A percentile compares a stretch with the other conserved stretches of the same genome.
Conservation (phyloP, 768 basidiomycete genomes). For the Candolleomyces aberdarensis region DNA sequence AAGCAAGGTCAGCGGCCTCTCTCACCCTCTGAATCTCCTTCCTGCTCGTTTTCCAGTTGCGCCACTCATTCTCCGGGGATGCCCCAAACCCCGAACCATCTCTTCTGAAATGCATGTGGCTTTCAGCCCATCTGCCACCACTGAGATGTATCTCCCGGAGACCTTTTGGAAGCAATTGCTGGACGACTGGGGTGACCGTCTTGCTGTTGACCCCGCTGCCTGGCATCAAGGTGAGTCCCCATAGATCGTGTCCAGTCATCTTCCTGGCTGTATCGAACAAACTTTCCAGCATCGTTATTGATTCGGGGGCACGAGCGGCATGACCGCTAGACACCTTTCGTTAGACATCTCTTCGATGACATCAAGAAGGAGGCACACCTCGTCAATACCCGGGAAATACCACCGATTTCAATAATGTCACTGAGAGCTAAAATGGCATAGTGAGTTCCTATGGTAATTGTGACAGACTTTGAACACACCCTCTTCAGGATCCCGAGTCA, state of each 20-base stretch:
- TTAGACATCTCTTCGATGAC: background rate
- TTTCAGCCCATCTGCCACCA: constrained; percentile 60
- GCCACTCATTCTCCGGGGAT: constrained; percentile 56
- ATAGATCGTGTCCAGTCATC: constrained; percentile 34
- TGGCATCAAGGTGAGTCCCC: constrained; percentile 56
- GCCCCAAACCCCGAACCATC: constrained; percentile 70
- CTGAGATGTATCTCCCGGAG: constrained; percentile 73
- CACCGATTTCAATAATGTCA: constrained; percentile 52
- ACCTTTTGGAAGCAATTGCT: constrained; percentile 50
- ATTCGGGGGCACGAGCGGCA: constrained; percentile 37
- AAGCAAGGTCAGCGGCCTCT: constrained; percentile 38
- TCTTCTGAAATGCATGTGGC: constrained; percentile 48
- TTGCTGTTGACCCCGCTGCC: constrained; percentile 71
- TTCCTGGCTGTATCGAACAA: constrained; percentile 36
- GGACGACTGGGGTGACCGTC: constrained; percentile 49
- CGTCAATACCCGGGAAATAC: constrained; percentile 75
- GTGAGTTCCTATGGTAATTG: background rate
- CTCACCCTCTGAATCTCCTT: constrained; percentile 51
- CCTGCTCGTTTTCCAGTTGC: constrained; percentile 61
- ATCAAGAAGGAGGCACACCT: constrained; percentile 43
- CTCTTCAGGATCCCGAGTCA: constrained; percentile 53
- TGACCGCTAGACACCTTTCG: constrained; percentile 46
- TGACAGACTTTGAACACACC: constrained; percentile 32
- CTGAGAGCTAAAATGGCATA: constrained; percentile 28
- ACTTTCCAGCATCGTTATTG: constrained; percentile 36